Conservation (phyloP, 129 eudicot species). For the Smallanthus sonchifolius region DNA sequence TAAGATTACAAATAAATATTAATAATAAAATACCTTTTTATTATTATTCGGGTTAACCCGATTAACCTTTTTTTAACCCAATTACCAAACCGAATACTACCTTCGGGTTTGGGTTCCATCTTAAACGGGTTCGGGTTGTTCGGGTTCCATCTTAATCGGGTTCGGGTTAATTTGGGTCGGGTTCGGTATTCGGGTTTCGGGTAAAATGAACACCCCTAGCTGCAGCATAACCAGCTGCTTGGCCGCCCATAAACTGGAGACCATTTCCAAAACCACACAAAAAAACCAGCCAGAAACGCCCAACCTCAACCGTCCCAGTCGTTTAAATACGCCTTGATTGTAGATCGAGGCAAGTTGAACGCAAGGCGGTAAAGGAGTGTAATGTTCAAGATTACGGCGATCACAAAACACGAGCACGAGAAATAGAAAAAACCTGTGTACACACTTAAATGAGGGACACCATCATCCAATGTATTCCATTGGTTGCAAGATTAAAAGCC, state of each 20-base stretch:
- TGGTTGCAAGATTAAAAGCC: slow-evolving; percentile 85
- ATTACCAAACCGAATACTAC: too few relatives aligned
- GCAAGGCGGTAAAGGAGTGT: slow-evolving; percentile 60
- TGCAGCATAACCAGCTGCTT: slow-evolving; percentile 98
- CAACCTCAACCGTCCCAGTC: slow-evolving; percentile 88
- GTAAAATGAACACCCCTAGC: too few relatives aligned
- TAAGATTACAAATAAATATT: too few relatives aligned
- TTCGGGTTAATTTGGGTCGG: too few relatives aligned
- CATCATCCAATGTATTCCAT: slow-evolving; percentile 61
- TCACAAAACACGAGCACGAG: slow-evolving; percentile 67
- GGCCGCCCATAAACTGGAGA: slow-evolving; percentile 95
- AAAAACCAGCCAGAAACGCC: slow-evolving; percentile 80
- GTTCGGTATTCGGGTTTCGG: too few relatives aligned
- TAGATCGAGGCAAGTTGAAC: slow-evolving; percentile 54
- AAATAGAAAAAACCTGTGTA: slow-evolving; percentile 90
- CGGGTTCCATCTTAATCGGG: too few relatives aligned
- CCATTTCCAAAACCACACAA: slow-evolving; percentile 90
- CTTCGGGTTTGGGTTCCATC: too few relatives aligned
- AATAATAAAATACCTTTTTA: too few relatives aligned
- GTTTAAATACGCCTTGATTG: slow-evolving; percentile 48
- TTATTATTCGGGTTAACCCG: too few relatives aligned
- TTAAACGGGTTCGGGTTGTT: too few relatives aligned
- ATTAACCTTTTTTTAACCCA: too few relatives aligned
- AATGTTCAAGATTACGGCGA: slow-evolving; percentile 62
- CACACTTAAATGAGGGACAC: slow-evolving; percentile 70